phyloP scores from a whole-genome alignment of 345 rosid genomes.

The Cardiospermum halicacabum region DNA sequence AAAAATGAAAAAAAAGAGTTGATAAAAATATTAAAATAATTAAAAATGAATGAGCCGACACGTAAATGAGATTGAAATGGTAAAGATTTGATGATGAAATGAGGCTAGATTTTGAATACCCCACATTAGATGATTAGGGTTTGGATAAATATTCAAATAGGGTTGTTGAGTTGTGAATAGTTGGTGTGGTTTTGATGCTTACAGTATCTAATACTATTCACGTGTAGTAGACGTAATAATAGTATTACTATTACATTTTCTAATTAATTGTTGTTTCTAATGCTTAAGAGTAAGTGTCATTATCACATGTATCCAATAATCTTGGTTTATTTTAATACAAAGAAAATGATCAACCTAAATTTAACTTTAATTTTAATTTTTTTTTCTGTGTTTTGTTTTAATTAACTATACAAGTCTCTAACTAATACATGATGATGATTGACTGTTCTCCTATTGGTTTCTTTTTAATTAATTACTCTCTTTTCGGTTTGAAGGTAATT shows the following conservation, averaged over 20 bases:
- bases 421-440: slow-evolving; percentile 7
- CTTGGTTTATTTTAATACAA: neutral
- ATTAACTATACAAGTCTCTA: neutral
- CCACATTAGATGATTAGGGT: slow-evolving; percentile 20
- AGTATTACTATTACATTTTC: neutral
- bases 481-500: no score
- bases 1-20: no score
- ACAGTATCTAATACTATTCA: slow-evolving; percentile 27
- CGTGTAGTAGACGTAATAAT: slow-evolving; percentile 31
- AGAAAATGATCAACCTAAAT: neutral
- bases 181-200: slow-evolving; percentile 25
- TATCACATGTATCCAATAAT: slow-evolving; percentile 13
- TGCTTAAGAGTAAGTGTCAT: slow-evolving; percentile 23
- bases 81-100: slow-evolving; percentile 53
- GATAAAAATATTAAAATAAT: no score
- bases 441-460: neutral
- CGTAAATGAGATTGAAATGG: slow-evolving; percentile 36
- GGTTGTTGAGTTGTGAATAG: slow-evolving; percentile 32
- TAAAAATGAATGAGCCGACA: slow-evolving; percentile 22
- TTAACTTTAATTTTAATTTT: neutral
- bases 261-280: slow-evolving; percentile 7
- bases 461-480: neutral
- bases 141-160: slow-evolving; percentile 20
- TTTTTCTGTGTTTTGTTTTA: neutral
- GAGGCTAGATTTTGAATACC: slow-evolving; percentile 38